phyloP scores from a whole-genome alignment of 2,329 filamentous ascomycete species.

The Curvularia sp. region DNA sequence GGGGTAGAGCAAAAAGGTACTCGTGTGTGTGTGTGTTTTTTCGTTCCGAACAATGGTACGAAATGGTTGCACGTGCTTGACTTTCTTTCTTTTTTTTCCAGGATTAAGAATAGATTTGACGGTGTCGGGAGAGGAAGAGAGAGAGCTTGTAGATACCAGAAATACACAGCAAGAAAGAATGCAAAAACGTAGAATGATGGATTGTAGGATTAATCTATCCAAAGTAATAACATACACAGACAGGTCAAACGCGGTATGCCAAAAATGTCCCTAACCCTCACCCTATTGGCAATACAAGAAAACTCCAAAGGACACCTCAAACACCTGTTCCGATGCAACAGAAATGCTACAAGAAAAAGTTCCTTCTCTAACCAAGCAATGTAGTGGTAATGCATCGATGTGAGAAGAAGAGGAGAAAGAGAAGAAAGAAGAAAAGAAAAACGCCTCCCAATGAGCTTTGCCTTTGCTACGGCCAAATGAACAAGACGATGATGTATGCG shows the following conservation, averaged over 20 bases:
- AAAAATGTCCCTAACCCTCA: background rate
- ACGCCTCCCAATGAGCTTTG: constrained; percentile 9
- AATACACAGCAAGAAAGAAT: background rate
- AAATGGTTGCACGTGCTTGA: no score
- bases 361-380: background rate
- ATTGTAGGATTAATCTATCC: background rate
- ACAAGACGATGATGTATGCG: constrained; percentile 1
- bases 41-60: no score
- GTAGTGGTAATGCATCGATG: background rate
- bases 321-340: background rate
- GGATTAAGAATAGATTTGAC: no score
- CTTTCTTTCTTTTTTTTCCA: no score
- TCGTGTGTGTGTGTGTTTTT: no score
- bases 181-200: background rate
- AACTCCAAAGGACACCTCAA: background rate
- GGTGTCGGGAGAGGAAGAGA: no score
- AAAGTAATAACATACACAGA: background rate
- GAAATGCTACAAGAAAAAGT: background rate
- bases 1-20: no score
- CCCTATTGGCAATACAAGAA: background rate
- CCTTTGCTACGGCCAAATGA: background rate
- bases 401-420: background rate
- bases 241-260: background rate
- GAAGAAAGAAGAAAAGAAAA: background rate
- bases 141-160: no score